These are phyloP conservation scores for Paramyrothecium sp. DNA, from an alignment of 2,329 filamentous ascomycete genomes.

Conservation along the genomic window DNA sequence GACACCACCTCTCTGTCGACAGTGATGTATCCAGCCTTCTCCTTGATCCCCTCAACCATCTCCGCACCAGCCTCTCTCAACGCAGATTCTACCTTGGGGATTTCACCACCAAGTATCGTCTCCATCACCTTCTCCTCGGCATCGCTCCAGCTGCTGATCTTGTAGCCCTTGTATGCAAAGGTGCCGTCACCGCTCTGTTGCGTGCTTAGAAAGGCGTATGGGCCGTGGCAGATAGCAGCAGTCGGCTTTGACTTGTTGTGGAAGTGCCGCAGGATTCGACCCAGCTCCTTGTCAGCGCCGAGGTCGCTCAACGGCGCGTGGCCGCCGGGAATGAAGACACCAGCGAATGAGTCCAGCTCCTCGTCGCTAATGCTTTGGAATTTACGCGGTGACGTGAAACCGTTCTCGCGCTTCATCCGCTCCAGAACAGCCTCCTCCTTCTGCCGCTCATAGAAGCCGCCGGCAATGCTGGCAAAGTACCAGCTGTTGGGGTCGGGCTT, in stretches of 20 bases:
- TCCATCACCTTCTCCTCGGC: neutral
- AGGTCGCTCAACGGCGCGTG: neutral
- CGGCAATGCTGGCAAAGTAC: neutral
- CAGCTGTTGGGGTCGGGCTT: neutral
- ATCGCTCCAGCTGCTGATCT: slow-evolving; percentile 1
- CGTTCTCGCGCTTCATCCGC: neutral
- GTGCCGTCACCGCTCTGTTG: neutral
- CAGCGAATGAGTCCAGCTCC: neutral
- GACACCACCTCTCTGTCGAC: neutral
- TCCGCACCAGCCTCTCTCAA: neutral
- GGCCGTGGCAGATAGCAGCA: neutral
- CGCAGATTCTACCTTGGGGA: neutral
- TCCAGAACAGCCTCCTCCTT: neutral
- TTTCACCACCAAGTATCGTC: neutral
- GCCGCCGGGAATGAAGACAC: neutral
- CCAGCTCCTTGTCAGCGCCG: neutral
- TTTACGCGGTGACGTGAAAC: neutral
- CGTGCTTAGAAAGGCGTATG: neutral
- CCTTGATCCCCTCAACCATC: neutral
- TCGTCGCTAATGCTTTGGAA: neutral
- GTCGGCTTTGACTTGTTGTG: neutral
- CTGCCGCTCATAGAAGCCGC: neutral
- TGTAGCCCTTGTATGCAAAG: neutral
- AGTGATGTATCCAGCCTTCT: neutral
- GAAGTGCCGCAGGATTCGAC: neutral